These are phyloP conservation scores for Saussurea involucrata DNA, from an alignment of 129 eudicot genomes.

Conservation along the genomic window DNA sequence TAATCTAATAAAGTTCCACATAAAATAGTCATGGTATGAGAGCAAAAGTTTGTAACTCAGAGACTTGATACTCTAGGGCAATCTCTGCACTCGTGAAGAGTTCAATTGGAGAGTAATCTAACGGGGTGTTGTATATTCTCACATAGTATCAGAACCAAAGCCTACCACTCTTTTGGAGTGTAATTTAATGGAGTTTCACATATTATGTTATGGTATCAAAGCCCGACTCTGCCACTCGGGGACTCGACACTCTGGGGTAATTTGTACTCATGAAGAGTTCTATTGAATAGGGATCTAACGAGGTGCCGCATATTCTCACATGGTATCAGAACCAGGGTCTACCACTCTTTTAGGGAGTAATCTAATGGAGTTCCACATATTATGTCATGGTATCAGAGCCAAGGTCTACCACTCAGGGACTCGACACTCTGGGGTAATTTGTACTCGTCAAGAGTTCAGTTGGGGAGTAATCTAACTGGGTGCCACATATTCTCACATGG, in stretches of 20 bases:
- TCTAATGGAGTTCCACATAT: background rate
- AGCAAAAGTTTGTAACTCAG: too few species aligned
- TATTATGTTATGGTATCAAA: too few species aligned
- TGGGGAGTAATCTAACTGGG: background rate
- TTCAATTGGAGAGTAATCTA: background rate
- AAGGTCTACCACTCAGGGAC: too few species aligned
- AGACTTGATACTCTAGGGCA: too few species aligned
- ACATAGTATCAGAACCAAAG: background rate
- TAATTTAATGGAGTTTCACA: too few species aligned
- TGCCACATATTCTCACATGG: background rate
- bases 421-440: background rate
- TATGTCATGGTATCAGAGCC: too few species aligned
- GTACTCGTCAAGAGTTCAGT: background rate
- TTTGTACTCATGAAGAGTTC: background rate
- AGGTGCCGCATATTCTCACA: background rate
- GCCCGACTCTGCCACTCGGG: too few species aligned
- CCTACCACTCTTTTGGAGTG: background rate
- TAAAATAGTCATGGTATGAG: too few species aligned
- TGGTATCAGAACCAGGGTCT: background rate
- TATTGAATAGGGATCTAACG: background rate
- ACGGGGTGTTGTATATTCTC: background rate
- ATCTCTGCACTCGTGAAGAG: too few species aligned
- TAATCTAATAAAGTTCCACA: too few species aligned
- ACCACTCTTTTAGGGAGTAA: background rate
- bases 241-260: background rate